phyloP scores from a whole-genome alignment of 2,329 filamentous ascomycete genomes.

The Colletotrichum sp. region DNA sequence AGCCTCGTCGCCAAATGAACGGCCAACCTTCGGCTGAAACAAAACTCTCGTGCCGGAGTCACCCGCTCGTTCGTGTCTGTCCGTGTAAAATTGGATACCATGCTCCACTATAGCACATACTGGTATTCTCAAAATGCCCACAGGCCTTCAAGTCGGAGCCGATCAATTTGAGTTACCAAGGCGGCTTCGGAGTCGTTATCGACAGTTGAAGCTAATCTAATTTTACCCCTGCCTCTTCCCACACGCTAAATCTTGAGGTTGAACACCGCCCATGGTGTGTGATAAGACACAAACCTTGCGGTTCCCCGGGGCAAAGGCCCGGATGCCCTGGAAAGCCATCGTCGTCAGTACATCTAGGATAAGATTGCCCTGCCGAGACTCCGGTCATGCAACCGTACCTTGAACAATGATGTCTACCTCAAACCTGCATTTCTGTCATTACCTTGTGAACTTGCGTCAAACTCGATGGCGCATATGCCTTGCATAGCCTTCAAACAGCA shows the following conservation, averaged over 20 bases:
- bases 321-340: neutral
- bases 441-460: neutral
- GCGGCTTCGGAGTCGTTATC: neutral
- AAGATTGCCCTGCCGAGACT: neutral
- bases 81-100: neutral
- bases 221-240: neutral
- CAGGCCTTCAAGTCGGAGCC: neutral
- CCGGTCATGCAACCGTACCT: neutral
- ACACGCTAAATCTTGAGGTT: neutral
- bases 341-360: neutral
- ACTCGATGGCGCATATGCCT: neutral
- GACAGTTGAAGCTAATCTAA: neutral
- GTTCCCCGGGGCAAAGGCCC: neutral
- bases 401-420: neutral
- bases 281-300: neutral
- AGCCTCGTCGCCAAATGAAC: neutral
- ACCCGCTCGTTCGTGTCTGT: neutral
- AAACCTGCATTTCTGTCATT: neutral
- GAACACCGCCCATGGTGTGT: neutral
- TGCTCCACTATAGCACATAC: neutral
- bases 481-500: neutral
- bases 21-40: neutral
- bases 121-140: neutral
- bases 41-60: neutral
- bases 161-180: neutral